Percentiles rank a stretch among this genome's conserved stretches.
phyloP scores from a whole-genome alignment of 2,329 filamentous ascomycete species.

The Didymella glomerata region DNA sequence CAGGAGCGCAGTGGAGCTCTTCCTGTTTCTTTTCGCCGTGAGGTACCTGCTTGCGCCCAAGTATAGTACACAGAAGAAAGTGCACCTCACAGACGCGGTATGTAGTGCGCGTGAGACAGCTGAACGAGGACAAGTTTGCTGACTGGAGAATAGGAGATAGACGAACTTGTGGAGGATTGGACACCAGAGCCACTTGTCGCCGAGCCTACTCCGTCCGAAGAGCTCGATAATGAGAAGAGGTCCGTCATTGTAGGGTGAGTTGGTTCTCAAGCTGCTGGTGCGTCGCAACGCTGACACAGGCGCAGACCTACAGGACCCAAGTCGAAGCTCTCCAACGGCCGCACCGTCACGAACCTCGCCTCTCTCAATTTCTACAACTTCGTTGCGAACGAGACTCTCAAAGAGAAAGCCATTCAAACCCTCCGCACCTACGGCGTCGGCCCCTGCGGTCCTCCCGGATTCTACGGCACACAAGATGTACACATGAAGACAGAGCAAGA shows the following conservation, averaged over 20 bases:
- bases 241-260: constrained; percentile 86
- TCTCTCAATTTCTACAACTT: constrained; percentile 99
- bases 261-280: neutral
- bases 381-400: constrained; percentile 88
- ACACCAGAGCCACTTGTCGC: constrained; percentile 89
- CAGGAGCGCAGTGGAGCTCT: constrained; percentile 89
- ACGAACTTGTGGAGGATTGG: constrained; percentile 97
- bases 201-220: constrained; percentile 76
- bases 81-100: constrained; percentile 84
- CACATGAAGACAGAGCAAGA: constrained; percentile 97
- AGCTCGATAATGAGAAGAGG: constrained; percentile 81
- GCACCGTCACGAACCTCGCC: constrained; percentile 90
- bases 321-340: constrained; percentile 85
- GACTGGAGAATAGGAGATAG: constrained; percentile 73
- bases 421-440: constrained; percentile 95
- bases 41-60: constrained; percentile 90
- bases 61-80: constrained; percentile 89
- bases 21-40: constrained; percentile 94
- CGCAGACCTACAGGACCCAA: constrained; percentile 85
- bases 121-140: constrained; percentile 17
- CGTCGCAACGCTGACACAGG: constrained; percentile 22
- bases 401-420: constrained; percentile 93
- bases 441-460: constrained; percentile 94
- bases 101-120: constrained; percentile 23
- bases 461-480: constrained; percentile 98